Evolutionary conservation across 2,329 filamentous ascomycete species (phyloP).

Genomic region (Colletotrichum limetticola): DNA sequence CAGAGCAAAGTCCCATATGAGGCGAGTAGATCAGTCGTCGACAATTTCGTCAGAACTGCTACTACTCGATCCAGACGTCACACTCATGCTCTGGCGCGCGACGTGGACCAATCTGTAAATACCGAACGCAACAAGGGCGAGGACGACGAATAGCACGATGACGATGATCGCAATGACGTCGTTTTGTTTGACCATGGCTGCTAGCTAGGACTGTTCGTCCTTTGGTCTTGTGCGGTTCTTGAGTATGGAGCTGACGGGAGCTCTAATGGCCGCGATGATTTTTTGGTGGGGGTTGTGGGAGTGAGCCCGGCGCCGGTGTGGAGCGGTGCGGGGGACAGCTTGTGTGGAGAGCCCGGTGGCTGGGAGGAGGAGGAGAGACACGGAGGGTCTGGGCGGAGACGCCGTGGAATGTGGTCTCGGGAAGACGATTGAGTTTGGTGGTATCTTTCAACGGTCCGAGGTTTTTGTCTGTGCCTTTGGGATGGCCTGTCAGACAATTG

Average conservation of each 20-base stretch:
- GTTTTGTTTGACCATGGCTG: conserved; percentile 70
- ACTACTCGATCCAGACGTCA: conserved; percentile 46
- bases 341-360: not conserved
- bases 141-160: conserved; percentile 72
- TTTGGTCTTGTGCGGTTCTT: not conserved
- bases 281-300: not conserved
- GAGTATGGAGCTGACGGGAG: conserved; percentile 1
- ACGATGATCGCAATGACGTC: conserved; percentile 76
- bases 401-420: conserved; percentile 22
- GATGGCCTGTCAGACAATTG: not conserved
- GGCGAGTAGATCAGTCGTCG: conserved; percentile 36
- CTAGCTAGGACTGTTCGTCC: conserved; percentile 12
- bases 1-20: too few species aligned
- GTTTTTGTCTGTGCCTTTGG: not conserved
- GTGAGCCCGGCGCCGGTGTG: not conserved
- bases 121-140: conserved; percentile 70
- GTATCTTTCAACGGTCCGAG: not conserved
- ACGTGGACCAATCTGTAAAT: conserved; percentile 70
- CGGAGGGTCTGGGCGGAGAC: conserved; percentile 7
- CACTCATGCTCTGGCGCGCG: conserved; percentile 56
- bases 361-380: not conserved
- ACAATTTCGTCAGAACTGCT: conserved; percentile 41
- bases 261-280: not conserved
- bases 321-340: not conserved
- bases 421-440: not conserved